Evolutionary conservation across 768 basidiomycete genomes (phyloP).

Genomic region (Boletus subcaerulescens): DNA sequence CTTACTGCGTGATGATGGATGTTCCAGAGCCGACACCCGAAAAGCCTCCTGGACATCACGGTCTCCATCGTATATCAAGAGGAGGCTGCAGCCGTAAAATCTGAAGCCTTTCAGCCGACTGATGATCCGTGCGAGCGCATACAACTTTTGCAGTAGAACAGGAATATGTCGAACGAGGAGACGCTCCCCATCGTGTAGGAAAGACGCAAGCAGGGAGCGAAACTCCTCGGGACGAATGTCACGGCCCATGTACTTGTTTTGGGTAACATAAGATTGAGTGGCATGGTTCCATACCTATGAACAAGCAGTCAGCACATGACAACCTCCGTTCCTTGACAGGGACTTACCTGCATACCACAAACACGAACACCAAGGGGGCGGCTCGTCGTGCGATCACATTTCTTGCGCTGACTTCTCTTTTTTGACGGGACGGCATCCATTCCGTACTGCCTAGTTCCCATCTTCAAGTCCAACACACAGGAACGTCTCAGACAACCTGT

Average conservation of each 20-base stretch:
- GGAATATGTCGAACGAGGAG: conserved; percentile 93
- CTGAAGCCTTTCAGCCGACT: conserved; percentile 90
- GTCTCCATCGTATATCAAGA: conserved; percentile 98
- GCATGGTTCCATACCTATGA: conserved; percentile 87
- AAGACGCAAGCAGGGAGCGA: conserved; percentile 73
- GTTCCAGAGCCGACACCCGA: conserved; percentile 57
- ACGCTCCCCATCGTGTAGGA: conserved; percentile 79
- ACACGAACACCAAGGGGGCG: conserved; percentile 86
- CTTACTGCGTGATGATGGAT: conserved; percentile 63
- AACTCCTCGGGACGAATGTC: conserved; percentile 88
- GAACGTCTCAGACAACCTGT: conserved; percentile 89
- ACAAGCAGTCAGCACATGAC: conserved; percentile 4
- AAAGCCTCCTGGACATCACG: conserved; percentile 79
- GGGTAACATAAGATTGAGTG: conserved; percentile 81
- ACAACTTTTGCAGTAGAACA: conserved; percentile 83
- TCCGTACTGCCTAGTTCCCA: conserved; percentile 99
- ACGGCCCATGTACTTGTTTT: conserved; percentile 96
- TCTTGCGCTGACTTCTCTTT: conserved; percentile 98
- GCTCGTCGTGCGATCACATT: conserved; percentile 96
- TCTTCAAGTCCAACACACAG: conserved; percentile 97
- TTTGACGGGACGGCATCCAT: conserved; percentile 89
- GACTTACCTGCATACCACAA: conserved; percentile 96
- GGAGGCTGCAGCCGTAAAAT: conserved; percentile 95
- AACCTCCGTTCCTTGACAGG: background rate
- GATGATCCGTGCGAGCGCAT: conserved; percentile 90